phyloP scores from a whole-genome alignment of 257 asterid species.

The Oldenlandia corymbosa region DNA sequence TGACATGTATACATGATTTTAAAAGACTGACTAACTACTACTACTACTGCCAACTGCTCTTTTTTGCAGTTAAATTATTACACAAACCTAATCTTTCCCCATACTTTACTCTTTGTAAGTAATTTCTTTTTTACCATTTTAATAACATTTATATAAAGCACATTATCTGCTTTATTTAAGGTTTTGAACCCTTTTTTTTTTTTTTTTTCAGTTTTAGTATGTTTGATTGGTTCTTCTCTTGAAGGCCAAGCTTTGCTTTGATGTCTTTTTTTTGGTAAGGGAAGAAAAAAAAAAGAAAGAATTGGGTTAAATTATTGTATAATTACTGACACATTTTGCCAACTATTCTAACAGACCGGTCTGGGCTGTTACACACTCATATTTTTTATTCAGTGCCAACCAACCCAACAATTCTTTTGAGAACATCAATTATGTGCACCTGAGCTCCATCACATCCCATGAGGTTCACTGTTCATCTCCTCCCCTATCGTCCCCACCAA shows the following conservation, averaged over 20 bases:
- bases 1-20: conserved; percentile 45
- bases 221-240: conserved; percentile 73
- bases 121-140: conserved; percentile 18
- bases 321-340: conserved; percentile 79
- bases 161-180: conserved; percentile 9
- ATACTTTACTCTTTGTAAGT: conserved; percentile 29
- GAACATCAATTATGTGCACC: conserved; percentile 35
- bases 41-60: conserved; percentile 87
- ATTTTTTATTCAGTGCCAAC: conserved; percentile 53
- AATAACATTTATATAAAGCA: conserved; percentile 4
- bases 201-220: conserved; percentile 25
- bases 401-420: conserved; percentile 47
- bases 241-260: conserved; percentile 61
- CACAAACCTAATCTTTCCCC: conserved; percentile 50
- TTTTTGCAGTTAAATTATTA: conserved; percentile 59
- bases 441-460: conserved; percentile 27
- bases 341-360: conserved; percentile 51
- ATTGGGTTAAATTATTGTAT: conserved; percentile 1
- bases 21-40: conserved; percentile 62
- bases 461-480: conserved; percentile 24
- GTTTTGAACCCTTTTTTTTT: conserved; percentile 16
- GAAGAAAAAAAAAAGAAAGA: too few species aligned
- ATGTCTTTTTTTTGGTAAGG: conserved; percentile 16
- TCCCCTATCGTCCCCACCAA: conserved; percentile 29
- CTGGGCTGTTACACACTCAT: conserved; percentile 90